These are phyloP conservation scores for Aegilops bicornis DNA, from an alignment of 176 grass and related monocot genomes.

Conservation along the genomic window DNA sequence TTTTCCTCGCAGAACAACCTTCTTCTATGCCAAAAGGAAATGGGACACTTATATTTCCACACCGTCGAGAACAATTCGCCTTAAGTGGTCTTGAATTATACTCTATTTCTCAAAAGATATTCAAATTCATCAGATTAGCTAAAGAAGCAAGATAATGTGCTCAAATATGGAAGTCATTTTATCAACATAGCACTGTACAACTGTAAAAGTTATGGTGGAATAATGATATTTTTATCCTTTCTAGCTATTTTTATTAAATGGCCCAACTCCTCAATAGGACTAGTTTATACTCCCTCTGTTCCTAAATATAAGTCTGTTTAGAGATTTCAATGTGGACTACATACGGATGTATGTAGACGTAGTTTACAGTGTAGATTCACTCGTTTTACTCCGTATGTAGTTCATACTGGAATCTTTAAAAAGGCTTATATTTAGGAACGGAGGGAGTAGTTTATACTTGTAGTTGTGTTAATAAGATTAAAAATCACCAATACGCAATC, in stretches of 20 bases:
- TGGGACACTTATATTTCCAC: not conserved
- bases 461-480: not conserved
- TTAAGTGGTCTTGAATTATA: not conserved
- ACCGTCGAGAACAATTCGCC: not conserved
- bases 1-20: constrained; percentile 9
- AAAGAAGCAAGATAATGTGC: not conserved
- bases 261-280: not conserved
- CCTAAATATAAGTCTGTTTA: no score
- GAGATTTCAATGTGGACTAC: no score
- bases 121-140: not conserved
- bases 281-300: no score
- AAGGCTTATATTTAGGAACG: no score
- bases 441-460: not conserved
- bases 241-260: not conserved
- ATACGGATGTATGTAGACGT: no score
- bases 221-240: not conserved
- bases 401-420: no score
- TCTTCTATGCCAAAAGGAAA: constrained; percentile 15
- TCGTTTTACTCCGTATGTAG: no score
- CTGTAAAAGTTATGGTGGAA: not conserved
- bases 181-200: not conserved
- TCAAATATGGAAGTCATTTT: not conserved
- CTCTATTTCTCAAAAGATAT: not conserved
- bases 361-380: no score
- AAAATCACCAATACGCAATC: not conserved